These are phyloP conservation scores for Sporothrix variecibatus DNA, from an alignment of 2,329 filamentous ascomycete genomes.

Conservation along the genomic window DNA sequence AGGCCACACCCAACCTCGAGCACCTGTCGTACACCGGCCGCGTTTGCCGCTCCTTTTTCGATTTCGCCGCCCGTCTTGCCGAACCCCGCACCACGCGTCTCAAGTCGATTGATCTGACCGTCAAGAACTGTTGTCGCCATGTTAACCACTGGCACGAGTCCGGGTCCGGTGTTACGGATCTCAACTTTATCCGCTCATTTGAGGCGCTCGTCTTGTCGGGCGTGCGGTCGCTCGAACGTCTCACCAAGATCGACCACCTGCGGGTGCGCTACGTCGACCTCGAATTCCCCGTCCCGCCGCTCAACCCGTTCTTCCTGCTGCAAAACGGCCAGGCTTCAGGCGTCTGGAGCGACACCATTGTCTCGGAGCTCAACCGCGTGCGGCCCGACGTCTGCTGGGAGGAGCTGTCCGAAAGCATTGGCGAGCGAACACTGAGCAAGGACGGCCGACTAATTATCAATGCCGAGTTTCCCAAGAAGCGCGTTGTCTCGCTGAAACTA, in stretches of 20 bases:
- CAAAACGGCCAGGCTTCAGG: conserved; percentile 62
- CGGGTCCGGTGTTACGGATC: conserved; percentile 70
- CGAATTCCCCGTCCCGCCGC: conserved; percentile 67
- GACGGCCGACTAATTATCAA: conserved; percentile 60
- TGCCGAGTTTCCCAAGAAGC: conserved; percentile 55
- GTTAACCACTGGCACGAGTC: conserved; percentile 59
- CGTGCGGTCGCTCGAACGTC: conserved; percentile 59
- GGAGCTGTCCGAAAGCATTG: conserved; percentile 65
- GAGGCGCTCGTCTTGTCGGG: conserved; percentile 67
- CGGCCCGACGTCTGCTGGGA: conserved; percentile 62
- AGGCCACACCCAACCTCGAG: conserved; percentile 62
- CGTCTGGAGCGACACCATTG: conserved; percentile 70
- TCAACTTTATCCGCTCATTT: conserved; percentile 71
- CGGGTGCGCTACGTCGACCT: conserved; percentile 75
- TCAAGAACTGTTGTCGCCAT: conserved; percentile 72
- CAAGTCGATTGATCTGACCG: conserved; percentile 68
- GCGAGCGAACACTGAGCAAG: conserved; percentile 59
- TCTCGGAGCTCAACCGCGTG: conserved; percentile 59
- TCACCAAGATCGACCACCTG: conserved; percentile 63
- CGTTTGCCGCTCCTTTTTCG: conserved; percentile 69
- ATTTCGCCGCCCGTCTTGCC: conserved; percentile 53
- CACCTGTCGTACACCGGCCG: conserved; percentile 72
- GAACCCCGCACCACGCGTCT: conserved; percentile 54
- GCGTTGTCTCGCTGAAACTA: conserved; percentile 58
- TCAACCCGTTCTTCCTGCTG: conserved; percentile 73